phyloP scores from a whole-genome alignment of 768 basidiomycete species.

The Trichaptum fuscoviolaceum region DNA sequence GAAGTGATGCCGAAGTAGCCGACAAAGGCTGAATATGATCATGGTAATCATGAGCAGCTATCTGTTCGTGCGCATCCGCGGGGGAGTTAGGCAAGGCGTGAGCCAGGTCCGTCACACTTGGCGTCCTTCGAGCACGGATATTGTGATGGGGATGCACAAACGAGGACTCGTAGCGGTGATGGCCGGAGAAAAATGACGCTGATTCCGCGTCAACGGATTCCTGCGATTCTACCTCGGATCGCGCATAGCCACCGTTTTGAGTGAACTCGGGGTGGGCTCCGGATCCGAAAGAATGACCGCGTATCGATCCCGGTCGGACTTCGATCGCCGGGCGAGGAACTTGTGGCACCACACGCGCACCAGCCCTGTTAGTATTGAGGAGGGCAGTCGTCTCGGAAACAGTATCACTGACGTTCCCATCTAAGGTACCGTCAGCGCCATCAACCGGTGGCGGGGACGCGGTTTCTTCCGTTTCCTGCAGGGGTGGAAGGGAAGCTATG shows the following conservation, averaged over 20 bases:
- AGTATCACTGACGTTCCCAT: neutral
- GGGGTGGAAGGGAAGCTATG: neutral
- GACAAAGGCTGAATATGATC: conserved; percentile 4
- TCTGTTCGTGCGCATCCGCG: conserved; percentile 16
- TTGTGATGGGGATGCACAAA: conserved; percentile 18
- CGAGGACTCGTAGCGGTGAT: conserved; percentile 24
- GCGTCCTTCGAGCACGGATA: conserved; percentile 7
- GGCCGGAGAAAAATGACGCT: conserved; percentile 18
- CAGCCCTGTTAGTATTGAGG: neutral
- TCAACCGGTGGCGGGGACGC: neutral
- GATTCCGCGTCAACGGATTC: conserved; percentile 12
- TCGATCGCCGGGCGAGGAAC: neutral
- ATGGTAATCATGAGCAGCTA: conserved; percentile 2
- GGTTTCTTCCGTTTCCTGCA: conserved; percentile 1
- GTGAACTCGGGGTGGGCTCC: neutral
- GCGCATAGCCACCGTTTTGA: neutral
- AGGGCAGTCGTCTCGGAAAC: neutral
- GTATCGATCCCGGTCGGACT: neutral
- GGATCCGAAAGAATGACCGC: neutral
- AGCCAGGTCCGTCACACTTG: neutral
- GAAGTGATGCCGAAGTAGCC: neutral
- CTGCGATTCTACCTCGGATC: conserved; percentile 4
- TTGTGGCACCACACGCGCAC: neutral
- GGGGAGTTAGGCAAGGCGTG: conserved; percentile 14
- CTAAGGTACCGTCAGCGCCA: neutral